phyloP scores from a whole-genome alignment of 2,329 filamentous ascomycete species.

The Diaporthe eres region DNA sequence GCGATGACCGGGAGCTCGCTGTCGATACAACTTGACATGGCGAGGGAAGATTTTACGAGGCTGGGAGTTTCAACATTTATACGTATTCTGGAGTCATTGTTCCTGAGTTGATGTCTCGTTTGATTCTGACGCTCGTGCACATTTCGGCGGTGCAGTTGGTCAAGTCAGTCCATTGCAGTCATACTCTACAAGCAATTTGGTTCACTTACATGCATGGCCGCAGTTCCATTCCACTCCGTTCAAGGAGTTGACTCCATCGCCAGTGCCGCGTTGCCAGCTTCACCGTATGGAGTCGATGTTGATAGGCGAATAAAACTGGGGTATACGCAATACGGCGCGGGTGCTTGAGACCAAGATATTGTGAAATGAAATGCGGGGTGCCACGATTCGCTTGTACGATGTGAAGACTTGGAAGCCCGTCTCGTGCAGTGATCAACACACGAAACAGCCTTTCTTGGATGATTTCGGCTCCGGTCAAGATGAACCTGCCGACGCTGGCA shows the following conservation, averaged over 20 bases:
- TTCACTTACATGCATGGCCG: constrained; percentile 6
- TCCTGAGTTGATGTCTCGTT: not conserved
- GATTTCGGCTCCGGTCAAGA: not conserved
- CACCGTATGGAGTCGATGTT: not conserved
- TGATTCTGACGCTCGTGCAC: not conserved
- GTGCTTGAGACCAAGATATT: not conserved
- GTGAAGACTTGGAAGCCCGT: not conserved
- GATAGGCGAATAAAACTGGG: constrained; percentile 10
- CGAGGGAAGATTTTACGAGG: not conserved
- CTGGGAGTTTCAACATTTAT: not conserved
- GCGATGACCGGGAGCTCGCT: not conserved
- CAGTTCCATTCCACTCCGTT: not conserved
- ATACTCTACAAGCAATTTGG: not conserved
- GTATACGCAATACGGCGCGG: constrained; percentile 14
- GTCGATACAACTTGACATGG: not conserved
- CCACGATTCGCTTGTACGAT: constrained; percentile 12
- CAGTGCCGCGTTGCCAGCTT: not conserved
- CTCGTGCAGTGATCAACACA: not conserved
- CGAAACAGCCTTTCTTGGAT: not conserved
- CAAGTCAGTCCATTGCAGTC: not conserved
- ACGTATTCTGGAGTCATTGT: not conserved
- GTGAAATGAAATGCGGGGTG: constrained; percentile 20
- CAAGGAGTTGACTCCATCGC: not conserved
- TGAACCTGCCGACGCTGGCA: not conserved
- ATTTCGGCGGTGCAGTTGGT: not conserved